phyloP scores from a whole-genome alignment of 139 green algal species.

The Chlamydomonas sphaeroides region DNA sequence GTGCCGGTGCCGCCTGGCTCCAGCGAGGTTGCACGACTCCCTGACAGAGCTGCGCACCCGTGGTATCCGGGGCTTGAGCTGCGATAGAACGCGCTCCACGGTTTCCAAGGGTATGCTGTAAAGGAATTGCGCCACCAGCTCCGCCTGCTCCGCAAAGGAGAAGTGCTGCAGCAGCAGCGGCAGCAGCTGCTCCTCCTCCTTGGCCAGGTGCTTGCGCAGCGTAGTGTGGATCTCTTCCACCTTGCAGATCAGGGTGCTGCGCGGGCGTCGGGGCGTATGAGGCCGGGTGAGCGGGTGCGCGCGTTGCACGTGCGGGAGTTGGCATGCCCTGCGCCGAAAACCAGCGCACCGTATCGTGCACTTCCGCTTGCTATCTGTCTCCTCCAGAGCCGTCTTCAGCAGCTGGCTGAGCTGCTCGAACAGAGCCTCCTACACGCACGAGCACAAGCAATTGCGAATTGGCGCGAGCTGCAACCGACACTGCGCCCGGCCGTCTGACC shows the following conservation, averaged over 20 bases:
- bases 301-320: too few relatives aligned
- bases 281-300: too few relatives aligned
- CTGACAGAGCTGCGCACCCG: too few relatives aligned
- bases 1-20: too few relatives aligned
- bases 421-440: conserved; percentile 73
- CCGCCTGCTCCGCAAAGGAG: conserved; percentile 79
- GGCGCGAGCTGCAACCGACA: too few relatives aligned
- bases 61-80: conserved; percentile 79
- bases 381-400: conserved; percentile 59
- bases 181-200: conserved; percentile 97
- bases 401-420: conserved; percentile 88
- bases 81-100: conserved; percentile 80
- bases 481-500: too few relatives aligned
- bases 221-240: conserved; percentile 88
- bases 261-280: too few relatives aligned
- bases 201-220: conserved; percentile 91
- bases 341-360: conserved; percentile 61
- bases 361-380: conserved; percentile 56
- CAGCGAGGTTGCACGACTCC: too few relatives aligned
- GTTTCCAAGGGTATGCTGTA: conserved; percentile 92
- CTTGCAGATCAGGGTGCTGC: conserved; percentile 72
- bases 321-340: too few relatives aligned
- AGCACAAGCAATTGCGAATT: too few relatives aligned
- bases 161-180: conserved; percentile 94
- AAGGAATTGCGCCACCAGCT: conserved; percentile 93